Base-by-base conservation (phyloP, 2,329 filamentous ascomycete genomes). In the Aspergillus novoparasiticus region DNA sequence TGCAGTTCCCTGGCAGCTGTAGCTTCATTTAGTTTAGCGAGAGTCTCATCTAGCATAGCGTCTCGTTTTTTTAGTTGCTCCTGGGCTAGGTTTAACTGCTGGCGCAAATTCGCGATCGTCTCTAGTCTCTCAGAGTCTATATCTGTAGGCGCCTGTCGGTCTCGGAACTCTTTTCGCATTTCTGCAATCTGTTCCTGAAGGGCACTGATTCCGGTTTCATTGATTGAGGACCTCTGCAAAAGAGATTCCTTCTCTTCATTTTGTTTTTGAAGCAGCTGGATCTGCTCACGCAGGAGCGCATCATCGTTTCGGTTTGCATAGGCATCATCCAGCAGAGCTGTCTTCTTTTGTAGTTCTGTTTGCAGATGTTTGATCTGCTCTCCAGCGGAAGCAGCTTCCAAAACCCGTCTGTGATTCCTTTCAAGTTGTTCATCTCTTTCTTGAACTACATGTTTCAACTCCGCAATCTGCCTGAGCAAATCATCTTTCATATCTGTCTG, bases 291-390 rank as follows among this genome's bases (percentile, higher is more conserved):
- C 2, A 76, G 64, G 16, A 66, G 50, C 5, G 63, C 59, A 48
- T 72, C 71, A 2, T 76, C 71, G 4, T 59, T 65, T 6, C 66
- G 62, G 26, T 69, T 67, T 8, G 61, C 65, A 34, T 74, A 67
- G 2, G 74, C 59, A 28, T 77, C 72, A 4, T 73, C 68, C 6
- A 79, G 58, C 14, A 73, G 62, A 12, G 62, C 58, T 4, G 71
- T 68, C 56, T 76, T 78, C 21, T 65, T 69, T 59, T 77, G 71
- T n/a, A 80, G 45, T 58, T 79, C 78, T 10, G 67, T 61, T 58
- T 79, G 76, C n/a, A 80, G 69, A 41, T 79, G 73, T 11, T 72
- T 72, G 59, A 79, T 75, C 64, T 80, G 76, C 45, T 79, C 77
- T 10, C 66, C 72, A 6, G 75, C 76, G 14, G 77, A 79, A 28